Evolutionary conservation across 352 stramenopile genomes (phyloP).

Genomic region (Pythium brachiatum): DNA sequence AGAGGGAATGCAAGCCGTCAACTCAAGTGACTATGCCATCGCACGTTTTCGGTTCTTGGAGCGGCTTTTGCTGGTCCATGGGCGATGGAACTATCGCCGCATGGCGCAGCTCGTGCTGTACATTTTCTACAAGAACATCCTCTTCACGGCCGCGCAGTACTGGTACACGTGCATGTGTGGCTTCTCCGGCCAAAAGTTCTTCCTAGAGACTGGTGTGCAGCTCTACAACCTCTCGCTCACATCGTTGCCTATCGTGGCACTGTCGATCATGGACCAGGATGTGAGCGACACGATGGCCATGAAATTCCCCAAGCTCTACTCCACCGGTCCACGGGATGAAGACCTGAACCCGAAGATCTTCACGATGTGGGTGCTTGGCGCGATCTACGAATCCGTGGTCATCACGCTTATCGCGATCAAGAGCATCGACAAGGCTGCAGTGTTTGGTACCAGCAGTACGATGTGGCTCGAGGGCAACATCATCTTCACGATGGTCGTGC

Average conservation of each 20-base stretch:
- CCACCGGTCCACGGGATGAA: constrained; percentile 52
- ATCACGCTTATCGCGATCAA: constrained; percentile 62
- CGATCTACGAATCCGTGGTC: constrained; percentile 68
- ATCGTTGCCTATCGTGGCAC: constrained; percentile 58
- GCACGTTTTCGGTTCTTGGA: constrained; percentile 96
- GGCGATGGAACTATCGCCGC: constrained; percentile 96
- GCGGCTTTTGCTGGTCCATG: constrained; percentile 95
- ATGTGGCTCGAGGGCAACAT: constrained; percentile 84
- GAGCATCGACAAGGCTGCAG: constrained; percentile 38
- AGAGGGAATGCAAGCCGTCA: constrained; percentile 95
- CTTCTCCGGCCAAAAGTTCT: constrained; percentile 94
- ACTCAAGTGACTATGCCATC: constrained; percentile 97
- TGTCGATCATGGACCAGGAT: constrained; percentile 90
- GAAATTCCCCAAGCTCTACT: constrained; percentile 78
- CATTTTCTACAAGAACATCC: constrained; percentile 99
- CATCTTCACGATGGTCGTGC: constrained; percentile 76
- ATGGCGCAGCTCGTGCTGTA: constrained; percentile 93
- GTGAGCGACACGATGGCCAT: constrained; percentile 57
- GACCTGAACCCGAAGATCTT: constrained; percentile 71
- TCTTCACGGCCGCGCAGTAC: constrained; percentile 79
- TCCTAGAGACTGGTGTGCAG: constrained; percentile 85
- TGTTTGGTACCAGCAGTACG: constrained; percentile 34
- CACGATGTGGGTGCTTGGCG: constrained; percentile 60
- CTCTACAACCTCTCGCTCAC: constrained; percentile 82
- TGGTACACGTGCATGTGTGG: constrained; percentile 76